Percentiles rank a stretch among this genome's conserved stretches.
phyloP scores from a whole-genome alignment of 495 filamentous ascomycete species.

The Glutinoglossum americanum region DNA sequence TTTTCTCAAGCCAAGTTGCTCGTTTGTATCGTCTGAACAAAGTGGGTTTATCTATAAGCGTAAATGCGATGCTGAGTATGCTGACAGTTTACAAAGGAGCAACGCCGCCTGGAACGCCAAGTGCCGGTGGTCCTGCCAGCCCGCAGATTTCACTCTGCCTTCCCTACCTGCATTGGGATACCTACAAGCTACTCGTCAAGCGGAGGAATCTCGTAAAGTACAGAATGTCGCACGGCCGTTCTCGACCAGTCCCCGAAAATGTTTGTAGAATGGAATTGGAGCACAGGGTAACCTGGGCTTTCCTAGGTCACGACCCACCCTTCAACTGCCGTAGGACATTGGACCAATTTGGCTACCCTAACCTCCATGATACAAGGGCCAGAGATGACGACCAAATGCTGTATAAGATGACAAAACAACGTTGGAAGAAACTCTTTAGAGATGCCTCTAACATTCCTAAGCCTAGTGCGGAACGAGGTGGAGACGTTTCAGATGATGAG shows the following conservation, averaged over 20 bases:
- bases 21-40: conserved; percentile 13
- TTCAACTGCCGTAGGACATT: background rate
- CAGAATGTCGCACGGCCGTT: background rate
- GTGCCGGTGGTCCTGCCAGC: too few species aligned
- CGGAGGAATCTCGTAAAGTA: background rate
- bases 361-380: background rate
- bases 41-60: too few species aligned
- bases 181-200: background rate
- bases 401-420: background rate
- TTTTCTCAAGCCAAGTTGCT: conserved; percentile 23
- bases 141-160: background rate
- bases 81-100: too few species aligned
- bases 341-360: background rate
- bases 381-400: background rate
- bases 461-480: background rate
- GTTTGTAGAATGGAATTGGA: background rate
- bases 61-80: too few species aligned
- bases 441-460: background rate
- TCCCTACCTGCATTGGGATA: background rate
- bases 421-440: background rate
- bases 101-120: too few species aligned
- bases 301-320: background rate
- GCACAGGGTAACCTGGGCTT: background rate
- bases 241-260: background rate
- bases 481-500: background rate